Percentiles rank a stretch among this genome's conserved stretches.
Conservation (phyloP, 371 early-diverging fungal genomes). For the Mucor mucedo region DNA sequence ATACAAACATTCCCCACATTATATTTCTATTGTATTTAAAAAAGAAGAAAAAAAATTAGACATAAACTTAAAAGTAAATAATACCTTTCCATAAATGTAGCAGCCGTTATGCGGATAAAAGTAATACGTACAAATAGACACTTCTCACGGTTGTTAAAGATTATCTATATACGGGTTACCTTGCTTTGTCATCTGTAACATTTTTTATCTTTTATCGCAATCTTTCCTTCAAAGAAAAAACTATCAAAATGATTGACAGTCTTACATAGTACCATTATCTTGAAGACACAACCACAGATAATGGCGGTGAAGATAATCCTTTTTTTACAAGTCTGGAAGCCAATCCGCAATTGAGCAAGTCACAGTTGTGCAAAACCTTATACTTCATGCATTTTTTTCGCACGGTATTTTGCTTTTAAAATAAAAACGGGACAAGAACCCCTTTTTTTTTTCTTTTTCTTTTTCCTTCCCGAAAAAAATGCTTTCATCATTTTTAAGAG, state of each 20-base stretch:
- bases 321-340: too few species aligned
- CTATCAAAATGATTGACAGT: background rate
- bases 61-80: background rate
- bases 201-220: background rate
- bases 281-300: too few species aligned
- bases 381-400: constrained; percentile 22
- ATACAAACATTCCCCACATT: background rate
- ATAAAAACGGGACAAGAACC: background rate
- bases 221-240: too few species aligned
- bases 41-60: background rate
- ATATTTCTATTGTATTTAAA: background rate
- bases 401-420: constrained; percentile 13
- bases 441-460: constrained; percentile 12
- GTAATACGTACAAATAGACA: background rate
- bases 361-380: constrained; percentile 8
- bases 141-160: constrained; percentile 19
- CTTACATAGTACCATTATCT: too few species aligned
- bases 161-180: constrained; percentile 3
- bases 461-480: constrained; percentile 2
- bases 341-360: background rate
- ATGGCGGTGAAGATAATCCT: too few species aligned
- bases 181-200: constrained; percentile 11
- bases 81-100: background rate
- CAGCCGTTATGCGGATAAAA: constrained; percentile 1
- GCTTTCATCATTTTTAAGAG: constrained; percentile 18